Conservation (phyloP, 1,284 basidiomycete genomes). For the Chondrostereum purpureum region DNA sequence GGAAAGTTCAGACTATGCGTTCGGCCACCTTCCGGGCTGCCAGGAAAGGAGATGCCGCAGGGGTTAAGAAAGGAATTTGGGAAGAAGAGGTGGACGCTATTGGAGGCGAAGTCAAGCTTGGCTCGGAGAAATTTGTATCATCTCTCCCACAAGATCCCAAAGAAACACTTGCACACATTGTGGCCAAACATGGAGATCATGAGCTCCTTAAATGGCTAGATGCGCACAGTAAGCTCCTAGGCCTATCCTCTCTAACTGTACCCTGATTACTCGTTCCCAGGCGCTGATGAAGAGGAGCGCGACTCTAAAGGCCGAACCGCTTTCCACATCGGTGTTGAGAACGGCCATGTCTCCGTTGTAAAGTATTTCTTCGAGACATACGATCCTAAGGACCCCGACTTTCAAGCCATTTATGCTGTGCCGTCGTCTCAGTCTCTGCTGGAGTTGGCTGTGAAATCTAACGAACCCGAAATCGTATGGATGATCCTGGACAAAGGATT, state of each 20-base stretch:
- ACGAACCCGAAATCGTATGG: constrained; percentile 55
- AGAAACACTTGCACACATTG: constrained; percentile 67
- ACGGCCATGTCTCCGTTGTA: constrained; percentile 42
- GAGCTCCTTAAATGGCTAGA: constrained; percentile 63
- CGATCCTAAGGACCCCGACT: constrained; percentile 45
- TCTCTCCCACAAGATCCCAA: constrained; percentile 41
- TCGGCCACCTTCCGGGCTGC: constrained; percentile 60
- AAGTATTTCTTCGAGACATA: constrained; percentile 54
- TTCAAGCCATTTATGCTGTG: constrained; percentile 37
- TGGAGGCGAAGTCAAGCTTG: constrained; percentile 57
- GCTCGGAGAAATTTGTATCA: constrained; percentile 47
- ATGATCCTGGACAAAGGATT: constrained; percentile 54
- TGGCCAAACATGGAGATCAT: constrained; percentile 42
- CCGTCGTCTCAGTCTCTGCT: constrained; percentile 38
- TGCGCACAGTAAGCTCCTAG: constrained; percentile 47
- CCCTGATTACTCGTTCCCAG: constrained; percentile 30
- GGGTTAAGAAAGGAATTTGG: constrained; percentile 59
- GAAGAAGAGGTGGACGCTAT: constrained; percentile 63
- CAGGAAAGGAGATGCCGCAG: constrained; percentile 40
- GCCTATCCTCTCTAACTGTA: constrained; percentile 18
- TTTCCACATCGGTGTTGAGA: constrained; percentile 58
- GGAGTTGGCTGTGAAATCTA: constrained; percentile 49
- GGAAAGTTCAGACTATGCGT: constrained; percentile 46
- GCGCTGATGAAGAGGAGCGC: constrained; percentile 64
- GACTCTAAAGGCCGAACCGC: constrained; percentile 50